phyloP scores from a whole-genome alignment of 73 alveolate species.

The Symbiodinium natans region DNA sequence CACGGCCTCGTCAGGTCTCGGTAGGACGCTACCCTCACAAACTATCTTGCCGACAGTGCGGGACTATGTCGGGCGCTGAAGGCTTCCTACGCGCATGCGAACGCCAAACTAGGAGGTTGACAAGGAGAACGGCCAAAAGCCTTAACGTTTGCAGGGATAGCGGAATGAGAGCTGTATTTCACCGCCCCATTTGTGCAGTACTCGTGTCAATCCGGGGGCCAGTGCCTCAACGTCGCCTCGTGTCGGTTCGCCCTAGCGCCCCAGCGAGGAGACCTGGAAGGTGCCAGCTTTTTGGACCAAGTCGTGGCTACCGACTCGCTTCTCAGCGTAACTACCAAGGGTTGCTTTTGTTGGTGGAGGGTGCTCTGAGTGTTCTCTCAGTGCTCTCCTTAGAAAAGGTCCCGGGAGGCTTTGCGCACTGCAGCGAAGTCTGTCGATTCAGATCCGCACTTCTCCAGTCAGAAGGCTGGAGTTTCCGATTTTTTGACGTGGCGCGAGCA shows the following conservation, averaged over 20 bases:
- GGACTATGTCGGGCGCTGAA: too few species aligned
- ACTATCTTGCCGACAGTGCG: too few species aligned
- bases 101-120: too few species aligned
- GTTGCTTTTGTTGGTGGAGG: neutral
- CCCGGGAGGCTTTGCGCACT: constrained; percentile 16
- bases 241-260: neutral
- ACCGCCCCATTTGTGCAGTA: too few species aligned
- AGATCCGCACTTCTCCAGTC: constrained; percentile 37
- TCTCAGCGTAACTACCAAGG: neutral
- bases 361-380: neutral
- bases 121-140: too few species aligned
- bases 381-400: neutral
- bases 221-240: neutral
- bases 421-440: neutral
- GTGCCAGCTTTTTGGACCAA: neutral
- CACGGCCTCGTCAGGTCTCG: too few species aligned
- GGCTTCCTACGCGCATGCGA: too few species aligned
- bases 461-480: neutral
- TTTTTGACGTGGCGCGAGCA: neutral
- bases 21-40: too few species aligned
- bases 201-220: too few species aligned
- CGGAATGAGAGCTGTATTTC: too few species aligned
- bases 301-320: neutral
- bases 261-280: constrained; percentile 21
- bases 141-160: too few species aligned